Conservation (phyloP, 2,329 filamentous ascomycete species). For the Escovopsis sp. region DNA sequence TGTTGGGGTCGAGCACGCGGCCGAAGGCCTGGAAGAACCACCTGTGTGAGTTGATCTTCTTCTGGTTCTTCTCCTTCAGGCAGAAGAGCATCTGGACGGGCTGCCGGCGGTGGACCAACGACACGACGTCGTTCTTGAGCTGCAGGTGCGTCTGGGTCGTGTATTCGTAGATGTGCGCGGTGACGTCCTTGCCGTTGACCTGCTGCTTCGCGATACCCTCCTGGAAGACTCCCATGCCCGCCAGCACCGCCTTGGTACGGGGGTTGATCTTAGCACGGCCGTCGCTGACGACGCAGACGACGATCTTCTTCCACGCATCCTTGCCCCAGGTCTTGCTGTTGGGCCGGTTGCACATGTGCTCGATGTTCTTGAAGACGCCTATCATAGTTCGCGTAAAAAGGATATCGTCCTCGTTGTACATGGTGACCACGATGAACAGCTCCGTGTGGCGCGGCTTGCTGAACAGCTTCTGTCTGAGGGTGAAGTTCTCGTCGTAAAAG, state of each 20-base stretch:
- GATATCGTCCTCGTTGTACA: conserved; percentile 99
- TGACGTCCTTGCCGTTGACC: conserved; percentile 92
- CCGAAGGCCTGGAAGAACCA: conserved; percentile 99
- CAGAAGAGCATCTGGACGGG: conserved; percentile 97
- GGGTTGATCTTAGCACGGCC: conserved; percentile 95
- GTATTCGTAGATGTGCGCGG: conserved; percentile 95
- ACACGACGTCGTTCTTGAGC: conserved; percentile 80
- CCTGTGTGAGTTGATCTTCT: conserved; percentile 98
- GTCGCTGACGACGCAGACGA: conserved; percentile 93
- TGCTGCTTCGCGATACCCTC: conserved; percentile 98
- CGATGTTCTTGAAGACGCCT: conserved; percentile 96
- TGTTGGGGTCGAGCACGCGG: conserved; percentile 81
- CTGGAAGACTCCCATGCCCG: conserved; percentile 91
- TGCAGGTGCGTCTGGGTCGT: conserved; percentile 75
- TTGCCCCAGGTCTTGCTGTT: conserved; percentile 97
- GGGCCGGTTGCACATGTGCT: conserved; percentile 89
- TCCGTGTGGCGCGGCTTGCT: conserved; percentile 87
- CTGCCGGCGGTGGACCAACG: conserved; percentile 70
- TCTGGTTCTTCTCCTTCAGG: conserved; percentile 98
- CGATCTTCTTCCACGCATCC: conserved; percentile 99
- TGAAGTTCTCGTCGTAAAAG: conserved; percentile 83
- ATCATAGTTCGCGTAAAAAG: conserved; percentile 91
- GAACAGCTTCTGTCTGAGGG: conserved; percentile 79
- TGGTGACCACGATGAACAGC: conserved; percentile 90
- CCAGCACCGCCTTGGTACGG: conserved; percentile 74